Percentiles rank a stretch among this genome's conserved stretches.
phyloP scores from a whole-genome alignment of 257 asterid genomes.

The Salvia miltiorrhiza region DNA sequence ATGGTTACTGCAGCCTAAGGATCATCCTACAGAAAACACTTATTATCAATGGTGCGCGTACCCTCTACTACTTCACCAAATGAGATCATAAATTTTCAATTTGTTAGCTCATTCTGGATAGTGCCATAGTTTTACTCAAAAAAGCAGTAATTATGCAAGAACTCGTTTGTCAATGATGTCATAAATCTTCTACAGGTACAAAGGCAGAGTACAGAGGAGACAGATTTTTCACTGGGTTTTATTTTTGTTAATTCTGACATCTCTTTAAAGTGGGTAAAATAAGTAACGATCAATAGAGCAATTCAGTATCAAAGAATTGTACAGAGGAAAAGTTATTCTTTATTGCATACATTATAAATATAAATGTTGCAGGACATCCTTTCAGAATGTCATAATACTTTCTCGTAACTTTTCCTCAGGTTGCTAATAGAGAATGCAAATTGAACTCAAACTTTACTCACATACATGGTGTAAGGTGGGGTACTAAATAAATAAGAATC shows the following conservation, averaged over 20 bases:
- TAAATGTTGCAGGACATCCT: too few relatives aligned
- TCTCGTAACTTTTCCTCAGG: background rate
- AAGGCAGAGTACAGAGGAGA: background rate
- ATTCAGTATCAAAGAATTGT: background rate
- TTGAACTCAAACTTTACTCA: background rate
- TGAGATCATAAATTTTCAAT: too few relatives aligned
- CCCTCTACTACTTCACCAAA: background rate
- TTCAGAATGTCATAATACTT: background rate
- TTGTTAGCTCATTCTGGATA: background rate
- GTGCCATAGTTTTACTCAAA: background rate
- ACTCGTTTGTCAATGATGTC: background rate
- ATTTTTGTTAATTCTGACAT: background rate
- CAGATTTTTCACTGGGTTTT: background rate
- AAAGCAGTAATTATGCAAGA: background rate
- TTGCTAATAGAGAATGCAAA: background rate
- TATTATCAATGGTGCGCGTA: background rate
- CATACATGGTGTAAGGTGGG: background rate
- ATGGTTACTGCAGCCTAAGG: background rate
- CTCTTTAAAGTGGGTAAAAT: background rate
- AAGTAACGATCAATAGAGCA: background rate
- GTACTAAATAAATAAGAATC: slow-evolving; percentile 1
- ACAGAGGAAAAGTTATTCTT: background rate
- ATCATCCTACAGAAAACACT: background rate
- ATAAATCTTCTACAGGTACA: background rate
- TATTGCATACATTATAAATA: too few relatives aligned